Base-by-base conservation (phyloP, 1,284 basidiomycete genomes). In the Pyrrhoderma lamaoense region DNA sequence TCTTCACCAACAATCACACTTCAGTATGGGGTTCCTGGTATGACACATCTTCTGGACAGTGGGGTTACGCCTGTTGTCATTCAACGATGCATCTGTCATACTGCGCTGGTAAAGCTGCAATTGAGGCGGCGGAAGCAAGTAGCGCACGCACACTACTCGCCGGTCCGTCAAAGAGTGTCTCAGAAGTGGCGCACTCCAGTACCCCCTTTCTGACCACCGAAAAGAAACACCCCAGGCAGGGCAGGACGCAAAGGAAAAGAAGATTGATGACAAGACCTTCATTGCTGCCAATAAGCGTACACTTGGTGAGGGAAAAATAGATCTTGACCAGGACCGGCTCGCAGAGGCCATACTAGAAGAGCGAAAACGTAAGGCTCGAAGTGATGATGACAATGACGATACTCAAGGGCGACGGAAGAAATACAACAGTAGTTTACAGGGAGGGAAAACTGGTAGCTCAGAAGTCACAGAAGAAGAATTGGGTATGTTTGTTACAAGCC, bases 11-110 rank as follows among this genome's bases (percentile, higher is more conserved):
- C 68, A 99, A 99, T 64, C 96, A 99, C 63, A 91, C 85, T 0
- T 70, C 81, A 2, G 83, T 98, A 7, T 99, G 94, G 94, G 96
- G 96, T 23, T 98, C 95, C 31, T 99, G 85, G 84, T 98, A 90
- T 67, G 84, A 91, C 61, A 59, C 74, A 9, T 72, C 77, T 5
- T 72, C 76, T 1, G 80, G 83, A 8, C 66, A 73, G 53, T 99
- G 96, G 96, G 96, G 96, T 43, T 99, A 88, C 67, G 84, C 79
- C 25, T 99, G 96, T 68, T 99, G 96, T 64, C 93, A 96, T 65
- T 93, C 91, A 8, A 75, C 64, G 52, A 70, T 94, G 43, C 87
- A 92, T 61, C 74, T 89, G 44, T 94, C 93, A 8, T 99, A 99
- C 65, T 99, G 95, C 65, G 87, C 94, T 25, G 94, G 94, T 1